Evolutionary conservation across 345 rosid species (phyloP), one percentile per base, ranked within the genome.

Genomic region (Conringia planisiliqua): DNA sequence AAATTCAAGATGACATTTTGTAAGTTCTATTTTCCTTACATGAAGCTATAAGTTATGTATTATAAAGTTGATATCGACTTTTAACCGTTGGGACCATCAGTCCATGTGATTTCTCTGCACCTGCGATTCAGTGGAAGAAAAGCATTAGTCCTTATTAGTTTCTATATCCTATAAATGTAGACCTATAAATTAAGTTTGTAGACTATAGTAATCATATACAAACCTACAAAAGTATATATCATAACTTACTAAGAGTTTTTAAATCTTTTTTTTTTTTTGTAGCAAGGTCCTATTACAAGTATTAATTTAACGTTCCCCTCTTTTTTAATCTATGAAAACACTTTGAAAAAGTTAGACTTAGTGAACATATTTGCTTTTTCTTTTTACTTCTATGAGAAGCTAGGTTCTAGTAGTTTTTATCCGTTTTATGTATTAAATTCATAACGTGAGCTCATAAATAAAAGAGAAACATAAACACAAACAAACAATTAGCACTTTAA

Each of bases 51-150:
- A 30, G 4, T 13, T 70, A 1, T 35, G 35, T 20, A 14, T 50
- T 50, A 62, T 51, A 50, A 55, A 64, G 78, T 64, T 65, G 71
- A 73, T 65, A 56, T 56, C 3, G 71, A 73, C 77, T 10, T 40
- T 43, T 65, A 65, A 73, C 72, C 3, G n/a, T 26, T 46, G 48
- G 72, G 72, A 65, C 66, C 59, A 74, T 57, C 10, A 10, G 48
- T 65, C 57, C 66, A 65, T 66, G 57, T 65, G 64, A 43, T 30
- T 2, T 24, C 27, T 7, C 65, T 73, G 58, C 47, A 43, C 16
- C 58, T 32, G 4, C 10, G 65, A 73, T 55, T 55, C 58, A 65
- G 39, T 73, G 56, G n/a, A 40, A 54, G 56, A 32, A 16, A 30
- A 64, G 14, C 63, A 73, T 33, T 35, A 43, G 38, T 65, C 36